phyloP scores from a whole-genome alignment of 495 filamentous ascomycete genomes.

The Penicillium salamii region DNA sequence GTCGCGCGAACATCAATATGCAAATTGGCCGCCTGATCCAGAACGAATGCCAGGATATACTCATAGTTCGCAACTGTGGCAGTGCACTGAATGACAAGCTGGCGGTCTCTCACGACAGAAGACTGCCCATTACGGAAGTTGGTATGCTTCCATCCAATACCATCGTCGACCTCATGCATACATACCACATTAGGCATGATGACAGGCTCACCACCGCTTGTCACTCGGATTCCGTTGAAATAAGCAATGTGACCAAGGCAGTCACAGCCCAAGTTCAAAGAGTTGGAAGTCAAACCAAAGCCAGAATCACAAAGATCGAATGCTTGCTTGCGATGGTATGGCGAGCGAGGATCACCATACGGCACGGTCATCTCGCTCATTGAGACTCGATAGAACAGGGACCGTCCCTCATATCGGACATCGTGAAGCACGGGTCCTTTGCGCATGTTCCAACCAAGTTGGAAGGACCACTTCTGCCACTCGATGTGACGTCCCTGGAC shows the following conservation, averaged over 20 bases:
- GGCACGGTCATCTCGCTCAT: constrained; percentile 76
- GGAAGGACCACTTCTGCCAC: too few species aligned
- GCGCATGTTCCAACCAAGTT: constrained; percentile 22
- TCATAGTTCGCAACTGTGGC: constrained; percentile 69
- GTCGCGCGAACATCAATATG: constrained; percentile 77
- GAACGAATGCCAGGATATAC: constrained; percentile 77
- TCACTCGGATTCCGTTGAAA: constrained; percentile 54
- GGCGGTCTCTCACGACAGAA: constrained; percentile 56
- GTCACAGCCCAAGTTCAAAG: constrained; percentile 64
- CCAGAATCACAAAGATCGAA: constrained; percentile 70
- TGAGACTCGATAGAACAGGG: constrained; percentile 64
- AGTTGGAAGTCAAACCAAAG: constrained; percentile 63
- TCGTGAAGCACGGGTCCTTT: constrained; percentile 88
- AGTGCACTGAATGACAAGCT: constrained; percentile 67
- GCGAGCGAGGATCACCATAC: constrained; percentile 58
- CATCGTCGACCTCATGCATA: constrained; percentile 66
- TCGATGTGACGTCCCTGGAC: too few species aligned
- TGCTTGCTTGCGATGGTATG: constrained; percentile 66
- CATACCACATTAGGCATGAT: constrained; percentile 59
- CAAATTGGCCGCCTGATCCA: constrained; percentile 77
- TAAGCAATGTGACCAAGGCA: constrained; percentile 67
- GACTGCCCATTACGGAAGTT: constrained; percentile 61
- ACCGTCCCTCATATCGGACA: constrained; percentile 80
- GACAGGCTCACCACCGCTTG: constrained; percentile 50
- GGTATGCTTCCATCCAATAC: constrained; percentile 68